Percentiles rank a stretch among this genome's conserved stretches.
Conservation (phyloP, 129 eudicot genomes). For the Artemisia tridentata region DNA sequence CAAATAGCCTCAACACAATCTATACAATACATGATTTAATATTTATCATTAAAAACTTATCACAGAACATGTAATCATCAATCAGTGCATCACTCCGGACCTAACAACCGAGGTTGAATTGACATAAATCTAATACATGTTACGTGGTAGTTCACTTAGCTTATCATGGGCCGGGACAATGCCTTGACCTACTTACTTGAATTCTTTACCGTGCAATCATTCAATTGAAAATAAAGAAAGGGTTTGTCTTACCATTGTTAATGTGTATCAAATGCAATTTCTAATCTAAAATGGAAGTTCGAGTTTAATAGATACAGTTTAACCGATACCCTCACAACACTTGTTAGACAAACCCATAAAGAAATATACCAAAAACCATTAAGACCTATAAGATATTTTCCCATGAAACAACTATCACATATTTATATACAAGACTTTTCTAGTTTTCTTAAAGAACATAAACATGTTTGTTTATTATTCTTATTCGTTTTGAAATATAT, state of each 20-base stretch:
- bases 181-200: conserved; percentile 17
- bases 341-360: too few species aligned
- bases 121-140: conserved; percentile 11
- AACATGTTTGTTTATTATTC: too few species aligned
- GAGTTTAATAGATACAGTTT: neutral
- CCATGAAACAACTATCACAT: too few species aligned
- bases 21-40: too few species aligned
- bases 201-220: conserved; percentile 1
- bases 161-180: conserved; percentile 17
- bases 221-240: neutral
- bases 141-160: conserved; percentile 9
- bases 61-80: neutral
- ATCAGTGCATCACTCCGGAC: neutral
- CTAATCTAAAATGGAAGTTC: neutral
- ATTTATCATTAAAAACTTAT: too few species aligned
- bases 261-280: neutral
- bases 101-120: conserved; percentile 4
- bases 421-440: too few species aligned
- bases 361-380: too few species aligned
- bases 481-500: too few species aligned
- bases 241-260: neutral
- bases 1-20: too few species aligned
- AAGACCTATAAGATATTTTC: too few species aligned
- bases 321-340: too few species aligned
- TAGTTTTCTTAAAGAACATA: too few species aligned